Evolutionary conservation across 1,284 basidiomycete species (phyloP).

Genomic region (Heterobasidion parviporum): DNA sequence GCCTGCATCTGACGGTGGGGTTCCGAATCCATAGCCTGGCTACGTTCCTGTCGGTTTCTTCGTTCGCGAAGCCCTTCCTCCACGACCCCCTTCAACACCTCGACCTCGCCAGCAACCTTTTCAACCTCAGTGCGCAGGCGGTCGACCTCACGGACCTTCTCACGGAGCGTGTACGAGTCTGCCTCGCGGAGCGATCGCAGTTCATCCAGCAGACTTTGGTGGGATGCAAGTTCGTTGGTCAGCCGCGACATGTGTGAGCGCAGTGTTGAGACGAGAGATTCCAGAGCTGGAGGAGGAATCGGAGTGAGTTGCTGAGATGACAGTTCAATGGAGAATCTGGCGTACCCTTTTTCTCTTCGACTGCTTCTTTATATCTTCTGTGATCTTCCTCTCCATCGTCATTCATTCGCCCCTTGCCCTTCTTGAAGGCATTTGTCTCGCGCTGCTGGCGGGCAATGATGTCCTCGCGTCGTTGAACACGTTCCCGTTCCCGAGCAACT

Average conservation of each 20-base stretch:
- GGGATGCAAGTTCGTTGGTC: constrained; percentile 68
- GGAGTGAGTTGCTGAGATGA: constrained; percentile 6
- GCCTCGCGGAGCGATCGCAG: constrained; percentile 56
- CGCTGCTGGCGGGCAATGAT: constrained; percentile 26
- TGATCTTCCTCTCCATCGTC: constrained; percentile 31
- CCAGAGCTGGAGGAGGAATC: constrained; percentile 47
- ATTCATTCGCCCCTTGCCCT: constrained; percentile 27
- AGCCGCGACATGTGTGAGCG: constrained; percentile 69
- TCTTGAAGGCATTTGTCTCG: constrained; percentile 8
- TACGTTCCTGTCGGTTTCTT: constrained; percentile 16
- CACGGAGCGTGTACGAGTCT: constrained; percentile 51
- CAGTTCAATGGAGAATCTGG: background rate
- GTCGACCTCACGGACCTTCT: constrained; percentile 56
- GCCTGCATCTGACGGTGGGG: background rate
- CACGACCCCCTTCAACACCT: constrained; percentile 73
- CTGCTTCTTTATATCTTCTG: constrained; percentile 58
- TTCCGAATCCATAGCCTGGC: background rate
- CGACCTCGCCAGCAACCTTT: constrained; percentile 71
- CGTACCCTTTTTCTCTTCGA: constrained; percentile 80
- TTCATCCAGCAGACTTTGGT: constrained; percentile 57
- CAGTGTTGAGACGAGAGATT: constrained; percentile 66
- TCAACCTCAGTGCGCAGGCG: constrained; percentile 62
- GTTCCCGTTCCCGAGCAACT: constrained; percentile 56
- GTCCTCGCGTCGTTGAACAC: constrained; percentile 48
- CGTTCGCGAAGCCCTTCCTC: constrained; percentile 72